phyloP scores from a whole-genome alignment of 441 rosid genomes.

The Populus hybrid region DNA sequence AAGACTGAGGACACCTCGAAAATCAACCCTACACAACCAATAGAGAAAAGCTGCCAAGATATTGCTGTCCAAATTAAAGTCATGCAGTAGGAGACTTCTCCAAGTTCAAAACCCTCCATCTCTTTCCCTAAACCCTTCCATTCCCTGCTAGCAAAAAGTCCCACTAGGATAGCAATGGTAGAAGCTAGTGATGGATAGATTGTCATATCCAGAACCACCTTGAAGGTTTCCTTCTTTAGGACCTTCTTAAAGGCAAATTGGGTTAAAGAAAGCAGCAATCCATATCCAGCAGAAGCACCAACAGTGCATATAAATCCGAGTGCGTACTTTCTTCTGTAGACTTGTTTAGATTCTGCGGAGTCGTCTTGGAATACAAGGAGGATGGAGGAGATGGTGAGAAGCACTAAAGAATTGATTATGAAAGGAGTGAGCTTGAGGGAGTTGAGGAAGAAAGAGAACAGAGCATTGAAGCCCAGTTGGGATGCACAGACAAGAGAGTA shows the following conservation, averaged over 20 bases:
- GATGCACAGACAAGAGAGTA: slow-evolving; percentile 54
- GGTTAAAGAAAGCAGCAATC: slow-evolving; percentile 38
- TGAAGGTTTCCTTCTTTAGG: slow-evolving; percentile 38
- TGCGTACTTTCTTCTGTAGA: slow-evolving; percentile 27
- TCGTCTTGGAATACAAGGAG: slow-evolving; percentile 32
- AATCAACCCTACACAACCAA: slow-evolving; percentile 46
- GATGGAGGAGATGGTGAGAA: slow-evolving; percentile 49
- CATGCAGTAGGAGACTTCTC: slow-evolving; percentile 40
- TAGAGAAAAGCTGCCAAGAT: slow-evolving; percentile 39
- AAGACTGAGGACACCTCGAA: slow-evolving; percentile 50
- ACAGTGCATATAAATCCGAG: slow-evolving; percentile 51
- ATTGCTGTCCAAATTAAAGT: slow-evolving; percentile 44
- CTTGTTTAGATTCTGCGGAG: slow-evolving; percentile 16
- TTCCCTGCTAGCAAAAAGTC: slow-evolving; percentile 52
- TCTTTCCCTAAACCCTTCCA: slow-evolving; percentile 38
- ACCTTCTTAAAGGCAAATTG: slow-evolving; percentile 45
- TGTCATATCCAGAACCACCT: slow-evolving; percentile 43
- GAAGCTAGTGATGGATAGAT: slow-evolving; percentile 40
- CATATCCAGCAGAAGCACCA: slow-evolving; percentile 44
- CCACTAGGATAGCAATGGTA: slow-evolving; percentile 32
- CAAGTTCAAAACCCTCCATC: slow-evolving; percentile 34
- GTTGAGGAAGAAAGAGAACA: slow-evolving; percentile 51
- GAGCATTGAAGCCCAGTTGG: slow-evolving; percentile 53
- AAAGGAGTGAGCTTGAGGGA: slow-evolving; percentile 47
- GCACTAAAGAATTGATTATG: slow-evolving; percentile 44